A percentile compares a stretch with the other conserved stretches of the same genome.
These are phyloP conservation scores for Trichoderma endophyticum DNA, from an alignment of 2,329 filamentous ascomycete genomes.

Conservation along the genomic window DNA sequence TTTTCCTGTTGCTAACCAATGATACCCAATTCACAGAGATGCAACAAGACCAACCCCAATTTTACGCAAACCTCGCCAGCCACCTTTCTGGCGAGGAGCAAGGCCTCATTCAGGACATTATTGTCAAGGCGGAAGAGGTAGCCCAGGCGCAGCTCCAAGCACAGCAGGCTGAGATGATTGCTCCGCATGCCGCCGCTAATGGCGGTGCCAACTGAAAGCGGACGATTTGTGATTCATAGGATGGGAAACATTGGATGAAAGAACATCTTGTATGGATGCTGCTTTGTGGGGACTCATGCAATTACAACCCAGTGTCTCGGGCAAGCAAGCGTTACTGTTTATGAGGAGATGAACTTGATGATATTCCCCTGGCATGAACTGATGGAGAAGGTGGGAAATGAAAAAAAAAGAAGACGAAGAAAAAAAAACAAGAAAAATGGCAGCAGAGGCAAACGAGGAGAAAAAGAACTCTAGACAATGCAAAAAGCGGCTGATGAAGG, in stretches of 20 bases:
- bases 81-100: conserved; percentile 80
- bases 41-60: conserved; percentile 85
- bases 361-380: conserved; percentile 7
- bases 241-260: conserved; percentile 4
- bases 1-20: conserved; percentile 25
- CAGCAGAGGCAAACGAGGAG: background rate
- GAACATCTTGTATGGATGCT: background rate
- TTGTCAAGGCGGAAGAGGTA: conserved; percentile 58
- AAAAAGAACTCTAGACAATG: conserved; percentile 16
- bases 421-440: background rate
- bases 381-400: background rate
- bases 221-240: background rate
- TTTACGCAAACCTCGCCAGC: conserved; percentile 77
- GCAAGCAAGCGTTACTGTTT: conserved; percentile 4
- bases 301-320: background rate
- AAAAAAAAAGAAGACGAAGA: background rate
- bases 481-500: background rate
- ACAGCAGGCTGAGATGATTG: conserved; percentile 23
- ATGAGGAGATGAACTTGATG: conserved; percentile 19
- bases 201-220: conserved; percentile 19
- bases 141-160: conserved; percentile 28
- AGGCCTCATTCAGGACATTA: conserved; percentile 71
- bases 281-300: background rate
- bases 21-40: conserved; percentile 56
- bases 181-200: conserved; percentile 11